phyloP scores from a whole-genome alignment of 192 early-diverging fungal genomes.

The Podila horticola region DNA sequence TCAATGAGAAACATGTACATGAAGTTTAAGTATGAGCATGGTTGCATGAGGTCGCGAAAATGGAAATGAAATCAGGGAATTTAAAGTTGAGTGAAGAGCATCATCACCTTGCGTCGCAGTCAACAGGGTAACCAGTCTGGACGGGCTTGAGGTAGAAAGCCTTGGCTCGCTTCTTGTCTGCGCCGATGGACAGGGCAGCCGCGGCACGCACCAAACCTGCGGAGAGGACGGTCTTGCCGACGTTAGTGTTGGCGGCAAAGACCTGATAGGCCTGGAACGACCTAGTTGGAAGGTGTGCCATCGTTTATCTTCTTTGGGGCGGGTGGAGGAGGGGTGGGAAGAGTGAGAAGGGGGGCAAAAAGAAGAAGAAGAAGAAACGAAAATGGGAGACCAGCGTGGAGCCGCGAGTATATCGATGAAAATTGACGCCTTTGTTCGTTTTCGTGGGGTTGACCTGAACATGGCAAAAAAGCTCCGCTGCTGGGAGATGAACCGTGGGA shows the following conservation, averaged over 20 bases:
- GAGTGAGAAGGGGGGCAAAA: not conserved
- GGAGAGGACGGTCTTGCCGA: slow-evolving; percentile 84
- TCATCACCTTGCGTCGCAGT: slow-evolving; percentile 73
- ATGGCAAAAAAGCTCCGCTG: not conserved
- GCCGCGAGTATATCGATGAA: not conserved
- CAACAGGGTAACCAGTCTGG: slow-evolving; percentile 84
- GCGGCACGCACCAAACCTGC: slow-evolving; percentile 74
- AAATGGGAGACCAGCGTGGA: not conserved
- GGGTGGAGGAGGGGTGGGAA: not conserved
- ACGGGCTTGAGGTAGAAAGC: slow-evolving; percentile 84
- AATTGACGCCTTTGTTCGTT: not conserved
- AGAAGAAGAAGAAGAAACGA: not conserved
- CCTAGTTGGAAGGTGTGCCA: slow-evolving; percentile 56
- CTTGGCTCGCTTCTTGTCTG: slow-evolving; percentile 47
- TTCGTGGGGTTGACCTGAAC: slow-evolving; percentile 2
- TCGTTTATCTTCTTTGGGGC: not conserved
- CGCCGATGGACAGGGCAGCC: slow-evolving; percentile 37
- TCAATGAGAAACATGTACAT: not conserved
- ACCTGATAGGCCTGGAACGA: slow-evolving; percentile 72
- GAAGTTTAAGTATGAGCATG: not conserved
- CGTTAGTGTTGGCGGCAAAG: slow-evolving; percentile 84
- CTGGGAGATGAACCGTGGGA: no score
- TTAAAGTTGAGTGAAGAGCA: not conserved
- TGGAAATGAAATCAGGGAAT: not conserved
- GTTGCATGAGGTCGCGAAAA: not conserved